Base-by-base conservation (phyloP, 805 yeast genomes). In the Ogataea henricii region DNA sequence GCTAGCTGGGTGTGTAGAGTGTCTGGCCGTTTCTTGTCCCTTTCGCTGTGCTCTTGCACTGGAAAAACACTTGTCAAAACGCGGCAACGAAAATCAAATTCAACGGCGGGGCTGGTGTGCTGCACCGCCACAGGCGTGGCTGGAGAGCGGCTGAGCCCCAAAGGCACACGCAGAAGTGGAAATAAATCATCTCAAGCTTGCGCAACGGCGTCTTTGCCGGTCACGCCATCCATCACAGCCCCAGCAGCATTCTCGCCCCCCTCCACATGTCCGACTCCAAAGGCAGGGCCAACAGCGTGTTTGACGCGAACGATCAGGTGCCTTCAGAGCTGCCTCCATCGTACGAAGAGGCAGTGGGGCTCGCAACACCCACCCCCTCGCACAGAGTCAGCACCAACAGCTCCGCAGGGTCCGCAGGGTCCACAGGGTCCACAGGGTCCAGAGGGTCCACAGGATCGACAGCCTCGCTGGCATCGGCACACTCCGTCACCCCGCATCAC, bases 261-360 rank as follows among this genome's bases (percentile, higher is more conserved):
- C 10, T 13, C 14, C 30, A 17, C 12, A 34, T 34, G 38, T 18
- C 25, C 9, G 38, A 34, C 12, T 20, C 38, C n/a, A 36, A 36
- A 22, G 10, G 18, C 29, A 21, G 17, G 22, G n/a, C 17, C 37
- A n/a, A 34, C 22, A 10, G 3, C 27, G 6, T 3, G 30, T 18
- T 12, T 17, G 41, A 38, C 25, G 34, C 33, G 14, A 39, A 26
- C 33, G 42, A 26, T 4, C 17, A 26, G 21, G 33, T 18, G 10
- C 42, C 42, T 5, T 17, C 42, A 25, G 42, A 39, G 25, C 18
- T 39, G 23, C 42, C 55, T 9, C 55, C 55, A 14, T 39, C 50
- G 1, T 52, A 52, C 23, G 49, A 47, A 9, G 56, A 52, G 26
- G 56, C 56, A 3, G 37, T 29, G 7, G 37, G 30, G 6, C 27